Percentiles rank a stretch among this genome's conserved stretches.
Evolutionary conservation across 306 rosid species (phyloP).

Genomic region (Quercus cerris): DNA sequence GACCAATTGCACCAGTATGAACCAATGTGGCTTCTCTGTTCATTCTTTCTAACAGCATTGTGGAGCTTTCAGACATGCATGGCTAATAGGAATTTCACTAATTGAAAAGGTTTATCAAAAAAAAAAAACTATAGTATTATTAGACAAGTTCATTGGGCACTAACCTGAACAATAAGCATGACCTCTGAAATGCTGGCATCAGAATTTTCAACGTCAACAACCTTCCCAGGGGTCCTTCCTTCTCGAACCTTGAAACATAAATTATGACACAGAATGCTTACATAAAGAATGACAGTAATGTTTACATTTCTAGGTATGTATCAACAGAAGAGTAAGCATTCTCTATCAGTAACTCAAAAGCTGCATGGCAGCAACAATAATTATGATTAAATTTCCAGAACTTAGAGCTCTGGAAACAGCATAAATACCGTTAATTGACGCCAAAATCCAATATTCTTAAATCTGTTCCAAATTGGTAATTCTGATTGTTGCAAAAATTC

Average conservation of each 20-base stretch:
- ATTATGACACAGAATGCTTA: not conserved
- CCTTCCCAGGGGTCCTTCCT: conserved; percentile 63
- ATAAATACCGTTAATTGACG: conserved; percentile 81
- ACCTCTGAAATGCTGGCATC: conserved; percentile 62
- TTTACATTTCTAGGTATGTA: not conserved
- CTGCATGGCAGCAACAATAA: conserved; percentile 9
- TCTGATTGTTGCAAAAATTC: conserved; percentile 73
- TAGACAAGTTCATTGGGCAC: conserved; percentile 12
- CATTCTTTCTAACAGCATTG: not conserved
- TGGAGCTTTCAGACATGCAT: not conserved
- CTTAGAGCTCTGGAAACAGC: conserved; percentile 7
- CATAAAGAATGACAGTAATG: not conserved
- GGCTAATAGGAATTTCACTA: not conserved
- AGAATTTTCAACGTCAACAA: conserved; percentile 43
- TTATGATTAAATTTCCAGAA: not conserved
- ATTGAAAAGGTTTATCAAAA: not conserved
- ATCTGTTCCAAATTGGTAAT: conserved; percentile 91
- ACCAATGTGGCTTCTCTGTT: conserved; percentile 8
- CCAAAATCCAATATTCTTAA: conserved; percentile 91
- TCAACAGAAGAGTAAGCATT: not conserved
- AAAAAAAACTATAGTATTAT: not conserved
- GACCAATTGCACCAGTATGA: conserved; percentile 2
- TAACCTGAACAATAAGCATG: conserved; percentile 85
- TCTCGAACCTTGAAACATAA: conserved; percentile 73
- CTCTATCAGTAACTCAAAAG: not conserved